Base-by-base conservation (phyloP, 805 yeast species). In the Candida nitratophila region DNA sequence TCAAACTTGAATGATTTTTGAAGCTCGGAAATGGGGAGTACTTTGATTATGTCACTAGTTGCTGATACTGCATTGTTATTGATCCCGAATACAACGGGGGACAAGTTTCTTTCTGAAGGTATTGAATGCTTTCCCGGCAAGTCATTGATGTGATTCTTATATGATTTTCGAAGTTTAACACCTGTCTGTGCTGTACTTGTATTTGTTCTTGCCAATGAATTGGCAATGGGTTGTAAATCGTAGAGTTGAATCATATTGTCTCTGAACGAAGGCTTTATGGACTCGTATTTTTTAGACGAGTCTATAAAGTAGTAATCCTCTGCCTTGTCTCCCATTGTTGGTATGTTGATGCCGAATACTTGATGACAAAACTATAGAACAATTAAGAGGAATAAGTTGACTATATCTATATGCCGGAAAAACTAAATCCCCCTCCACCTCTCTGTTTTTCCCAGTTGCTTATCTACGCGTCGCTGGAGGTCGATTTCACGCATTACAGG, bases 121-220 rank as follows among this genome's bases (percentile, higher is more conserved):
- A 84, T 79, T 32, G 70, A 70, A 51, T 81, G 86, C 56, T 81
- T 83, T 2, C 90, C 97, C 0, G 96, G 86, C 26, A 93, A 68
- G 52, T 90, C 97, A 33, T 76, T 71, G 14, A 93, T 84, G 60
- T 91, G 98, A 50, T 90, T 89, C 62, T 93, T 93, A 66, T 93
- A 93, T 0, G 97, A 88, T 64, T 93, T 93, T 54, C 99, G 75
- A 44, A 93, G 74, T 65, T 93, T 93, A 33, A 89, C 89, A 44
- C 96, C 96, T 3, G 24, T 24, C 20, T 34, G 37, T 53, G 86
- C 89, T 0, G 93, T 76, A 0, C 96, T 96, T 2, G 88, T 82
- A 55, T 86, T 89, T 11, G 83, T 74, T 56, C 99, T 75, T 1
- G 96, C 96, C 37, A 93, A 83, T 3, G 95, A 81, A 44, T 76